Percentiles rank a stretch among this genome's conserved stretches.
Conservation (phyloP, 495 filamentous ascomycete genomes). For the Astrothelium subdiscretum region DNA sequence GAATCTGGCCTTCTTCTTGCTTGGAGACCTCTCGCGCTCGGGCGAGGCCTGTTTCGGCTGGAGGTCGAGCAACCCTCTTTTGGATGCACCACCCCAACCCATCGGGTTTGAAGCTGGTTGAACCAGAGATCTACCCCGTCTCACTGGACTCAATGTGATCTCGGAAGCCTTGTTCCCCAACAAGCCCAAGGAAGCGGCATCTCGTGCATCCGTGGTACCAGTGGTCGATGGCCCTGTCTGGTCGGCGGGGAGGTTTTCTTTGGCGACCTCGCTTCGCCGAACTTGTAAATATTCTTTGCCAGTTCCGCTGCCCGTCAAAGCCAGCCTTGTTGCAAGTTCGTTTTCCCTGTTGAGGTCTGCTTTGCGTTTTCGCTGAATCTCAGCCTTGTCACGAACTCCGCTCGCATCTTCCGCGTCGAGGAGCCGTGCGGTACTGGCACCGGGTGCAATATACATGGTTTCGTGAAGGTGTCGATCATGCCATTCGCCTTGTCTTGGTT, state of each 20-base stretch:
- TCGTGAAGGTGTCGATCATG: slow-evolving; percentile 42
- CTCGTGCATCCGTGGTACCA: slow-evolving; percentile 15
- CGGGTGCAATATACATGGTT: slow-evolving; percentile 24
- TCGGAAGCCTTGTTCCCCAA: slow-evolving; percentile 41
- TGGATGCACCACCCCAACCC: slow-evolving; percentile 31
- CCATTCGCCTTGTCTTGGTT: slow-evolving; percentile 34
- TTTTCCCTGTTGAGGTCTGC: slow-evolving; percentile 66
- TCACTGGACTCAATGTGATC: slow-evolving; percentile 61
- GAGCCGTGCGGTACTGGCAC: slow-evolving; percentile 44
- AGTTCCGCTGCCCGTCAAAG: slow-evolving; percentile 49
- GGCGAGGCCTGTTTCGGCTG: slow-evolving; percentile 10
- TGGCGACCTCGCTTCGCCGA: background rate
- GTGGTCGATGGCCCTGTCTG: slow-evolving; percentile 8
- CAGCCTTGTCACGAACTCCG: slow-evolving; percentile 47
- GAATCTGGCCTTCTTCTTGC: slow-evolving; percentile 31
- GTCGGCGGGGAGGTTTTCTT: background rate
- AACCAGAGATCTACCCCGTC: slow-evolving; percentile 31
- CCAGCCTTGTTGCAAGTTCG: slow-evolving; percentile 63
- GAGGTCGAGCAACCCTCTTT: slow-evolving; percentile 13
- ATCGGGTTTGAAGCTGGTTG: slow-evolving; percentile 28
- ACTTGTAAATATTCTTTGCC: slow-evolving; percentile 67
- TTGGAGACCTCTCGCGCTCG: slow-evolving; percentile 16
- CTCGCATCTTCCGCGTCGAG: slow-evolving; percentile 50
- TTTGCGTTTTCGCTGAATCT: slow-evolving; percentile 55
- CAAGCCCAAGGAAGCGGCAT: slow-evolving; percentile 46